These are phyloP conservation scores for Vigna reflexopilosa DNA, from an alignment of 306 rosid species.

Conservation along the genomic window DNA sequence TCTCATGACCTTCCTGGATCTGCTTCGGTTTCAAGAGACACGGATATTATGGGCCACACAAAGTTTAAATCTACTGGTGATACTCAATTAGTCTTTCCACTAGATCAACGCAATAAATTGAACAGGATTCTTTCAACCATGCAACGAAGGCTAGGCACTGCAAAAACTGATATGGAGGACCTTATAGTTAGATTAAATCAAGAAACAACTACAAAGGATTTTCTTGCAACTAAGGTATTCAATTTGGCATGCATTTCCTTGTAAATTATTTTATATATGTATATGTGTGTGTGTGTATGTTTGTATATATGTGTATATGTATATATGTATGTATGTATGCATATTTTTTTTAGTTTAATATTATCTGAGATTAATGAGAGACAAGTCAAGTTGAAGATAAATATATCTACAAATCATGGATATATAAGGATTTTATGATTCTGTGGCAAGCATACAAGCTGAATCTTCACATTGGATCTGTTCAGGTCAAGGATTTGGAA, in stretches of 20 bases:
- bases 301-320: too few relatives aligned
- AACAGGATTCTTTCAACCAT: conserved; percentile 87
- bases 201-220: conserved; percentile 96
- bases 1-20: conserved; percentile 70
- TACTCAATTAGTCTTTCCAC: conserved; percentile 80
- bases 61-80: conserved; percentile 66
- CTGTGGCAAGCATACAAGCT: conserved; percentile 4
- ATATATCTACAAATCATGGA: conserved; percentile 23
- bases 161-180: conserved; percentile 97
- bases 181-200: conserved; percentile 91
- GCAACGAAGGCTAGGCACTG: conserved; percentile 89
- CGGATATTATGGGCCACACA: conserved; percentile 56
- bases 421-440: conserved; percentile 33
- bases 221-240: conserved; percentile 90
- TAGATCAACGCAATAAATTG: conserved; percentile 88
- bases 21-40: conserved; percentile 61
- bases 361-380: conserved; percentile 34
- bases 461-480: conserved; percentile 42
- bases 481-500: conserved; percentile 98
- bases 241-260: conserved; percentile 29
- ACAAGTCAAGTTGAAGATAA: conserved; percentile 19
- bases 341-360: conserved; percentile 9
- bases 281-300: too few relatives aligned
- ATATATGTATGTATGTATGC: neutral
- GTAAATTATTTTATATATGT: neutral